Percentiles rank a stretch among this genome's conserved stretches.
Evolutionary conservation across 371 early-diverging fungal genomes (phyloP).

Genomic region (Racocetra persica): DNA sequence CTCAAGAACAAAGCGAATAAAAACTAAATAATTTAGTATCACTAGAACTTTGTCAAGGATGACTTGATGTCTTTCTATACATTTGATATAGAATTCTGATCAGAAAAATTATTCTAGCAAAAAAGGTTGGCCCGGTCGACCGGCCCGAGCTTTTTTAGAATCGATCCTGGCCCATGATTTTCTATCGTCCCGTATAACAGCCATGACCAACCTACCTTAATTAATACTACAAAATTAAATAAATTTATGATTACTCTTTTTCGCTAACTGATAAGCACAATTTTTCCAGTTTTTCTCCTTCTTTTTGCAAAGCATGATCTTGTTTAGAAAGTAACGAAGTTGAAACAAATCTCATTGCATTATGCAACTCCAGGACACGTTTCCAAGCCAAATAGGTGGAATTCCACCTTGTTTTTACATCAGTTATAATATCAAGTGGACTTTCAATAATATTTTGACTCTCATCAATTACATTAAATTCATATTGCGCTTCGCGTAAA

Average conservation of each 20-base stretch:
- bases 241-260: conserved; percentile 5
- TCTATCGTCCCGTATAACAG: too few relatives aligned
- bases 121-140: too few relatives aligned
- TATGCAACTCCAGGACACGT: neutral
- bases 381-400: neutral
- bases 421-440: conserved; percentile 21
- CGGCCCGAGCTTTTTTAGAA: too few relatives aligned
- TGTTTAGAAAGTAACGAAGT: neutral
- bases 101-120: too few relatives aligned
- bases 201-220: too few relatives aligned
- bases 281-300: conserved; percentile 8
- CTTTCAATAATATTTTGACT: neutral
- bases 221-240: neutral
- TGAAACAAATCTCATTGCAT: neutral
- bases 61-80: too few relatives aligned
- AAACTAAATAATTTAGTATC: too few relatives aligned
- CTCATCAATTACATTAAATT: neutral
- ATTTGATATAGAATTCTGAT: too few relatives aligned
- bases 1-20: too few relatives aligned
- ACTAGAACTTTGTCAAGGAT: too few relatives aligned
- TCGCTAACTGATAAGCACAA: neutral
- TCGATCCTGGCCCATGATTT: too few relatives aligned
- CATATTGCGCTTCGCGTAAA: neutral
- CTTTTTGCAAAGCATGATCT: neutral
- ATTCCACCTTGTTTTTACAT: neutral